These are phyloP conservation scores for Camellia lanceoleosa DNA, from an alignment of 148 eudicot species.

Conservation along the genomic window DNA sequence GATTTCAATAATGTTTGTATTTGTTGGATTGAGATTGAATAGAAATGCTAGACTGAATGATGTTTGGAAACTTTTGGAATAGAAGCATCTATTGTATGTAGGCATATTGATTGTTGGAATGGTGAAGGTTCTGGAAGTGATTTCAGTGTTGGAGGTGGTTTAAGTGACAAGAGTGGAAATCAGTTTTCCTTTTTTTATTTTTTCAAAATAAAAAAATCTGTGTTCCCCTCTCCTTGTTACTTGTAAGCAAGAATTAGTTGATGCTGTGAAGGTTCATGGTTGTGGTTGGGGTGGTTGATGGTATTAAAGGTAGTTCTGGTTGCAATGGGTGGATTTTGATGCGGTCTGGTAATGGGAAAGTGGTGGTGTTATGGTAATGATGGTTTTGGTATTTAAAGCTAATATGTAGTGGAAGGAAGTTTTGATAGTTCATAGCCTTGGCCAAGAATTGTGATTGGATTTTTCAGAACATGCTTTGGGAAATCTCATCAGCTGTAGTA, in stretches of 20 bases:
- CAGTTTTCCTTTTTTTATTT: neutral
- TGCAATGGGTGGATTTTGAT: neutral
- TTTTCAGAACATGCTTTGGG: neutral
- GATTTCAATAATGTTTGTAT: neutral
- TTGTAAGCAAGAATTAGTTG: neutral
- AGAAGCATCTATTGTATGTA: neutral
- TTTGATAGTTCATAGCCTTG: neutral
- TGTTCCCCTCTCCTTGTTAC: neutral
- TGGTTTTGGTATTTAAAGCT: neutral
- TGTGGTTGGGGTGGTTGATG: neutral
- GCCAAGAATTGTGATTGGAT: neutral
- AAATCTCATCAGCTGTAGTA: neutral
- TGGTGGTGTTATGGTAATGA: neutral
- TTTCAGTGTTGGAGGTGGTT: neutral
- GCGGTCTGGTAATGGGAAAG: neutral
- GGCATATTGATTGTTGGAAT: neutral
- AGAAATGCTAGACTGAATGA: neutral
- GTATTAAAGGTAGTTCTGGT: neutral
- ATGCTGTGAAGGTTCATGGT: neutral
- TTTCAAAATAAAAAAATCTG: neutral
- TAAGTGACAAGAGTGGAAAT: neutral
- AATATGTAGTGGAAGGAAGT: neutral
- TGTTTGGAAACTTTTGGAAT: neutral
- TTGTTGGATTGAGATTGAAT: constrained; percentile 7
- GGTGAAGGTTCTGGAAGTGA: constrained; percentile 5